These are phyloP conservation scores for Candida palmyrensis DNA, from an alignment of 805 yeast species.

Conservation along the genomic window DNA sequence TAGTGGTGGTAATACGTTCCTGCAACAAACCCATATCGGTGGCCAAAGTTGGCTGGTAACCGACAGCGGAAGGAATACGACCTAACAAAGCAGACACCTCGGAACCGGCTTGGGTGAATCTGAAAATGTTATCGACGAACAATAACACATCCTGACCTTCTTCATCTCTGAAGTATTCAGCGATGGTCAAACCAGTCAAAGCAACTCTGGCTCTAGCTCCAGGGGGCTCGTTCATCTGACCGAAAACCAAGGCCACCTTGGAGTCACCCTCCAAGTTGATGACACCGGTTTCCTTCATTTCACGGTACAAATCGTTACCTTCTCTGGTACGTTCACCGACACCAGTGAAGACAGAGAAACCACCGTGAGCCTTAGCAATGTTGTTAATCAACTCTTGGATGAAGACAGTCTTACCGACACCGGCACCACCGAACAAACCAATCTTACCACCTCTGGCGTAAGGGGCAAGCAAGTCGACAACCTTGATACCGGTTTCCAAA, in stretches of 20 bases:
- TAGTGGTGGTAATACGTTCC: conserved; percentile 99
- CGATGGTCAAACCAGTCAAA: conserved; percentile 98
- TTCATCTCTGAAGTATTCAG: conserved; percentile 99
- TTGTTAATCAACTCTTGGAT: conserved; percentile 99
- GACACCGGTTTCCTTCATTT: conserved; percentile 99
- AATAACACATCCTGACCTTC: conserved; percentile 99
- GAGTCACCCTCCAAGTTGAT: conserved; percentile 99
- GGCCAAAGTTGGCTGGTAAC: conserved; percentile 99
- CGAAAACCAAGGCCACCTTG: conserved; percentile 98
- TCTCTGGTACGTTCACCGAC: conserved; percentile 99
- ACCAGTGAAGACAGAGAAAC: conserved; percentile 99
- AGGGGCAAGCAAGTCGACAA: conserved; percentile 98
- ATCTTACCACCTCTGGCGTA: conserved; percentile 99
- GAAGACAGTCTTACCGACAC: conserved; percentile 99
- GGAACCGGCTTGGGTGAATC: conserved; percentile 99
- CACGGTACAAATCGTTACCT: conserved; percentile 99
- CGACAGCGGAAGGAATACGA: conserved; percentile 99
- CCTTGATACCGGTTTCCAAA: conserved; percentile 99
- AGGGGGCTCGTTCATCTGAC: conserved; percentile 99
- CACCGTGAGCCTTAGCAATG: conserved; percentile 99
- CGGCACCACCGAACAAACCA: conserved; percentile 99
- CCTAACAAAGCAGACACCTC: conserved; percentile 99
- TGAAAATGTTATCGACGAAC: conserved; percentile 99
- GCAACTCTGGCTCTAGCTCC: conserved; percentile 99
- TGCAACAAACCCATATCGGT: conserved; percentile 99